Evolutionary conservation across 768 basidiomycete species (phyloP).

Genomic region (Lentinula sp.): DNA sequence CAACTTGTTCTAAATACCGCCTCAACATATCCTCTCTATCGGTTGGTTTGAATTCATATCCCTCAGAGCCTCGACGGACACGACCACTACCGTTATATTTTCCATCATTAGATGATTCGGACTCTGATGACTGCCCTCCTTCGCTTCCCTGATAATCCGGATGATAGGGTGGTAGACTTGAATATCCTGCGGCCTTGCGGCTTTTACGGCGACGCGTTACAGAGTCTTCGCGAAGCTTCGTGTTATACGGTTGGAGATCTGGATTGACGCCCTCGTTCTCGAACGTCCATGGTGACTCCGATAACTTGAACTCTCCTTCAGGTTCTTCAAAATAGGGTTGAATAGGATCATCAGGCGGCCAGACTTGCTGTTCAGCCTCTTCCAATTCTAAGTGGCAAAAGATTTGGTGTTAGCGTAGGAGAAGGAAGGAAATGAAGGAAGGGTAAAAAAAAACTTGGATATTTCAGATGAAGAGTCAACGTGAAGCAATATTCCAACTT

Average conservation of each 20-base stretch:
- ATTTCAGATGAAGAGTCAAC: not conserved
- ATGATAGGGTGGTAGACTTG: slow-evolving; percentile 69
- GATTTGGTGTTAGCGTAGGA: not conserved
- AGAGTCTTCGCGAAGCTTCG: slow-evolving; percentile 23
- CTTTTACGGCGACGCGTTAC: slow-evolving; percentile 16
- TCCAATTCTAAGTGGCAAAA: not conserved
- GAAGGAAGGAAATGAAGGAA: not conserved
- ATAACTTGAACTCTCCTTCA: slow-evolving; percentile 38
- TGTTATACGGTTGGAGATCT: slow-evolving; percentile 57
- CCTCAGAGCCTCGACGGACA: slow-evolving; percentile 74
- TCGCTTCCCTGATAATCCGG: slow-evolving; percentile 51
- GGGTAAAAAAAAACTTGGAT: not conserved
- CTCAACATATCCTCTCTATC: slow-evolving; percentile 61
- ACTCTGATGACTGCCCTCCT: slow-evolving; percentile 26
- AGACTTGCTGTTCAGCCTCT: slow-evolving; percentile 18
- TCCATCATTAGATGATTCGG: slow-evolving; percentile 22
- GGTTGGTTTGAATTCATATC: slow-evolving; percentile 63
- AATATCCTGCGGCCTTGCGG: slow-evolving; percentile 25
- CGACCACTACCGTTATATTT: slow-evolving; percentile 16
- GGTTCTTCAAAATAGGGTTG: slow-evolving; percentile 22
- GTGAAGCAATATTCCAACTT: not conserved
- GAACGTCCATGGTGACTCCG: slow-evolving; percentile 81
- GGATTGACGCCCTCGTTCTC: slow-evolving; percentile 77
- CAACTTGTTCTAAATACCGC: slow-evolving; percentile 47
- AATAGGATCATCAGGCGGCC: slow-evolving; percentile 74